Percentiles rank a stretch among this genome's conserved stretches.
These are phyloP conservation scores for Rutstroemia sp. DNA, from an alignment of 2,329 filamentous ascomycete genomes.

Conservation along the genomic window DNA sequence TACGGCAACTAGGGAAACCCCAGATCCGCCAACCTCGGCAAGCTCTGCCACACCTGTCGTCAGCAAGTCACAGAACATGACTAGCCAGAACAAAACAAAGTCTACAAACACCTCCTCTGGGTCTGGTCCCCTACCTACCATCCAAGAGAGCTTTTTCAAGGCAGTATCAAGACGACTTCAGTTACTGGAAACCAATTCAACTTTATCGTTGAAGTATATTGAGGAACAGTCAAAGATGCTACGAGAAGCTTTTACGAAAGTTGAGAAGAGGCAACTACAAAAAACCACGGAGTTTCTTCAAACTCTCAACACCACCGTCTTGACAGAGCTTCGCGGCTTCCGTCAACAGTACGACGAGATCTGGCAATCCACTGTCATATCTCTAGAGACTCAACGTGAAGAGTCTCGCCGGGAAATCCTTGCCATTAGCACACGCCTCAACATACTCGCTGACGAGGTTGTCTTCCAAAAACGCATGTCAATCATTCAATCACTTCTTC, in stretches of 20 bases:
- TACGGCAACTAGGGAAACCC: slow-evolving; percentile 8
- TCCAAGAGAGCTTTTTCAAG: slow-evolving; percentile 98
- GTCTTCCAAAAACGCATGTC: slow-evolving; percentile 84
- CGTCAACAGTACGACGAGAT: slow-evolving; percentile 89
- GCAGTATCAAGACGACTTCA: slow-evolving; percentile 88
- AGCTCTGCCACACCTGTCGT: slow-evolving; percentile 9
- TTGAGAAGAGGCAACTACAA: slow-evolving; percentile 80
- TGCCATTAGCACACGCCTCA: slow-evolving; percentile 72
- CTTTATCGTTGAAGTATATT: slow-evolving; percentile 88
- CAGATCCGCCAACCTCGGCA: slow-evolving; percentile 7
- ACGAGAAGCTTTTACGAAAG: slow-evolving; percentile 76
- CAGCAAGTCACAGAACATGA: slow-evolving; percentile 16
- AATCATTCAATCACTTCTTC: slow-evolving; percentile 80
- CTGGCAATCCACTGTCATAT: slow-evolving; percentile 91
- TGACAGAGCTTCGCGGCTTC: slow-evolving; percentile 70
- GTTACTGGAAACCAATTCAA: slow-evolving; percentile 86
- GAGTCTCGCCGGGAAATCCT: slow-evolving; percentile 76
- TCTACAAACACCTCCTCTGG: slow-evolving; percentile 35
- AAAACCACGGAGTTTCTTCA: slow-evolving; percentile 78
- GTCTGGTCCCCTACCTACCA: slow-evolving; percentile 61
- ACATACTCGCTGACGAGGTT: slow-evolving; percentile 88
- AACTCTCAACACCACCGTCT: slow-evolving; percentile 78
- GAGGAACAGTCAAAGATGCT: slow-evolving; percentile 91
- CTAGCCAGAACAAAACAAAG: slow-evolving; percentile 20
- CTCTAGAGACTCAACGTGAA: slow-evolving; percentile 81